These are phyloP conservation scores for Guyanaporus albipodus DNA, from an alignment of 768 basidiomycete species.

Conservation along the genomic window DNA sequence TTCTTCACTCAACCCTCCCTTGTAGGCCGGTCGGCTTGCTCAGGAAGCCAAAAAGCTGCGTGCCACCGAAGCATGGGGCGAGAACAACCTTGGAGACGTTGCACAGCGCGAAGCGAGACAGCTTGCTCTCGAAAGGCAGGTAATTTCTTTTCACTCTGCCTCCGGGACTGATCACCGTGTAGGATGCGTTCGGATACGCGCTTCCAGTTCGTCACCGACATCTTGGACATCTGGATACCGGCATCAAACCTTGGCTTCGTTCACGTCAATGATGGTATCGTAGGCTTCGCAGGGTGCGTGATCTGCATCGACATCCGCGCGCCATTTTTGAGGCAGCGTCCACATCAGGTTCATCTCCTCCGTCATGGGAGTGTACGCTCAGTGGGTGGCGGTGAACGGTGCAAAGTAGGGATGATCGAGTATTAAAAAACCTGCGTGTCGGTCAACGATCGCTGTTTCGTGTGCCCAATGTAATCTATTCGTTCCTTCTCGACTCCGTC, in stretches of 20 bases:
- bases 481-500: background rate
- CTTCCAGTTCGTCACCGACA: constrained; percentile 80
- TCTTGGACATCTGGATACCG: constrained; percentile 87
- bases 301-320: background rate
- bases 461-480: constrained; percentile 8
- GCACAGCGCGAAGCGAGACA: constrained; percentile 63
- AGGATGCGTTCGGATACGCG: constrained; percentile 64
- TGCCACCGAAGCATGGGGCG: constrained; percentile 42
- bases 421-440: background rate
- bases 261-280: constrained; percentile 75
- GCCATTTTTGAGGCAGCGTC: constrained; percentile 1
- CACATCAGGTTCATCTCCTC: constrained; percentile 64
- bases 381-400: constrained; percentile 55
- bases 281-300: constrained; percentile 82
- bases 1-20: background rate
- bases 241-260: constrained; percentile 75
- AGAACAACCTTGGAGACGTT: constrained; percentile 66
- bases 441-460: background rate
- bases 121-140: constrained; percentile 52
- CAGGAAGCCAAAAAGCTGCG: constrained; percentile 56
- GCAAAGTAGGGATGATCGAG: constrained; percentile 32
- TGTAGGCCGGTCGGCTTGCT: constrained; percentile 56
- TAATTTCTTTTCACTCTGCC: constrained; percentile 4
- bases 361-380: constrained; percentile 60
- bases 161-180: constrained; percentile 8